Evolutionary conservation across 148 eudicot species (phyloP), one percentile per base, ranked within the genome.

Genomic region (Salicornia ramosissima): DNA sequence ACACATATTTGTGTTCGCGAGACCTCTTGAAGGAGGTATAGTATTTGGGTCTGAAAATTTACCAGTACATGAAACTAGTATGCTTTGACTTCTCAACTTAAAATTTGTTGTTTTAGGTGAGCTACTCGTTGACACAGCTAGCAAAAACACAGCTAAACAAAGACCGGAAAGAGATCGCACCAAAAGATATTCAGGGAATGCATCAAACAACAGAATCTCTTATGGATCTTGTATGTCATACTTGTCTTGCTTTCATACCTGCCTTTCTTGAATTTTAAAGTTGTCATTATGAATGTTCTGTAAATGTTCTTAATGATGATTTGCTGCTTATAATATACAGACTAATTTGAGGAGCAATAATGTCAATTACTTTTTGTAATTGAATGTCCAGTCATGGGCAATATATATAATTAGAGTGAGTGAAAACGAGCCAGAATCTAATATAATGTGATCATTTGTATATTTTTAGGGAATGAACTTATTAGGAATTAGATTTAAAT

Each of bases 21-120:
- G 99, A 94, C 68, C 90, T 94, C 43, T 77, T 94, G 66, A 94
- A 85, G 79, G 99, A 94, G 99, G 99, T 94, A 85, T 56, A 25
- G n/a, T 54, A 6, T 51, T 29, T 52, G 31, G 21, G 11, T 61
- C 49, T 60, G 21, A 29, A 31, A 28, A 49, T 30, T 25, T 56
- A 36, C 59, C 13, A 46, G 33, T 19, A 56, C 46, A 10, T 67
- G 46, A 11, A 50, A 22, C 9, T 70, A 29, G 10, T 50, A 34
- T 52, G 45, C 60, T 50, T 64, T 57, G 56, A 50, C 24, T 80
- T 71, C 64, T 77, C 40, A 36, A 52, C 25, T 24, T 66, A 33
- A 49, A 39, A 42, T 76, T 73, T 55, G 46, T 72, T 57, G n/a
- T 77, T 82, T 57, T 83, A 94, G 99, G 96, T 94, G 70, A 94